phyloP scores from a whole-genome alignment of 768 basidiomycete species.

The Nidularia pulvinata region DNA sequence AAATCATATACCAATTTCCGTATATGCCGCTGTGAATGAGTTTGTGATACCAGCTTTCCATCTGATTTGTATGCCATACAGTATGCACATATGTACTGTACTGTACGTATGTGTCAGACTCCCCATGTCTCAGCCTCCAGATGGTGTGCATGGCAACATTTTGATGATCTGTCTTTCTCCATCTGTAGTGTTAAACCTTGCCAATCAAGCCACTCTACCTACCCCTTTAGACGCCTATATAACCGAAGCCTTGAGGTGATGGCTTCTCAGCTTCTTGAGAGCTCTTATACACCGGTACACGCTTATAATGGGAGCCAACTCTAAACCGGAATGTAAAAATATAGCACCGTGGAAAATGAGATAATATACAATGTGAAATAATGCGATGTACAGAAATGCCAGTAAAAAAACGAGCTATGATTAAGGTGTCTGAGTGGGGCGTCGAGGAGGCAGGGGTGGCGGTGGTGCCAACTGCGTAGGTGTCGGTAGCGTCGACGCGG shows the following conservation, averaged over 20 bases:
- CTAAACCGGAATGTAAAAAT: no score
- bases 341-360: no score
- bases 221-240: neutral
- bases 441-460: slow-evolving; percentile 25
- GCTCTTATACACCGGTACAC: no score
- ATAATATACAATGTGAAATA: no score
- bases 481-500: no score
- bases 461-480: slow-evolving; percentile 3
- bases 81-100: neutral
- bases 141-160: neutral
- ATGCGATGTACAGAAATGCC: no score
- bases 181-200: neutral
- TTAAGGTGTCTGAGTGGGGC: neutral
- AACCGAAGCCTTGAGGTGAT: neutral
- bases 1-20: neutral
- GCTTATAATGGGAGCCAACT: no score
- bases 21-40: neutral
- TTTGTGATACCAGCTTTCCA: neutral
- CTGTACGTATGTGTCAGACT: neutral
- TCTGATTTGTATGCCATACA: neutral
- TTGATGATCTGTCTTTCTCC: neutral
- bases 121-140: neutral
- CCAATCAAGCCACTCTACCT: neutral
- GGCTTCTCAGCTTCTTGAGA: neutral
- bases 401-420: no score